Evolutionary conservation across 2,329 filamentous ascomycete genomes (phyloP).

Genomic region (Paradendryphiella salina): DNA sequence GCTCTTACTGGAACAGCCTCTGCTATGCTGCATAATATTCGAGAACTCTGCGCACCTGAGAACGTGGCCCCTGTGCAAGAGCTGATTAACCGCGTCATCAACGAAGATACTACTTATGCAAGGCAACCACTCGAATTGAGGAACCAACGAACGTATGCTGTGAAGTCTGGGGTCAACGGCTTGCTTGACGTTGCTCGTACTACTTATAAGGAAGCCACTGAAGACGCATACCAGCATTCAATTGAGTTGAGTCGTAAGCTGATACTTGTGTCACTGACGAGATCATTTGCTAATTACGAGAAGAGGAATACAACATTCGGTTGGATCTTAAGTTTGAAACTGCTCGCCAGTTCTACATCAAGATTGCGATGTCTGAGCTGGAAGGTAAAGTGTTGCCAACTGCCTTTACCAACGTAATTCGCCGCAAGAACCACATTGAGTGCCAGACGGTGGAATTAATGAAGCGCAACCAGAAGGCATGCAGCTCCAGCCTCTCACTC

Average conservation of each 20-base stretch:
- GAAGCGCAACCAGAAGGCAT: slow-evolving; percentile 66
- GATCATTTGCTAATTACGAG: slow-evolving; percentile 6
- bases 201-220: slow-evolving; percentile 85
- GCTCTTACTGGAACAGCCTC: slow-evolving; percentile 68
- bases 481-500: not conserved
- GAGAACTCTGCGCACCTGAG: slow-evolving; percentile 68
- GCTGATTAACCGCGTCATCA: slow-evolving; percentile 71
- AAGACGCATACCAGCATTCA: slow-evolving; percentile 74
- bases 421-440: slow-evolving; percentile 75
- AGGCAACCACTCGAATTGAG: slow-evolving; percentile 80
- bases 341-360: slow-evolving; percentile 77
- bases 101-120: slow-evolving; percentile 78
- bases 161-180: slow-evolving; percentile 82
- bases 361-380: slow-evolving; percentile 64
- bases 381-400: slow-evolving; percentile 64
- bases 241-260: slow-evolving; percentile 65
- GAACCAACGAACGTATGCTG: slow-evolving; percentile 87
- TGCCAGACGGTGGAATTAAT: slow-evolving; percentile 85
- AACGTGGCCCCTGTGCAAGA: slow-evolving; percentile 64
- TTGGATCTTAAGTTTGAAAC: slow-evolving; percentile 76
- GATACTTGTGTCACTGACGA: not conserved
- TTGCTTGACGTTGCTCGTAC: slow-evolving; percentile 86
- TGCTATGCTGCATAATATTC: slow-evolving; percentile 67
- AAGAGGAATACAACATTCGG: slow-evolving; percentile 58
- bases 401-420: slow-evolving; percentile 75